These are phyloP conservation scores for Rhizomucor pusillus DNA, from an alignment of 371 early-diverging fungal species.

Conservation along the genomic window DNA sequence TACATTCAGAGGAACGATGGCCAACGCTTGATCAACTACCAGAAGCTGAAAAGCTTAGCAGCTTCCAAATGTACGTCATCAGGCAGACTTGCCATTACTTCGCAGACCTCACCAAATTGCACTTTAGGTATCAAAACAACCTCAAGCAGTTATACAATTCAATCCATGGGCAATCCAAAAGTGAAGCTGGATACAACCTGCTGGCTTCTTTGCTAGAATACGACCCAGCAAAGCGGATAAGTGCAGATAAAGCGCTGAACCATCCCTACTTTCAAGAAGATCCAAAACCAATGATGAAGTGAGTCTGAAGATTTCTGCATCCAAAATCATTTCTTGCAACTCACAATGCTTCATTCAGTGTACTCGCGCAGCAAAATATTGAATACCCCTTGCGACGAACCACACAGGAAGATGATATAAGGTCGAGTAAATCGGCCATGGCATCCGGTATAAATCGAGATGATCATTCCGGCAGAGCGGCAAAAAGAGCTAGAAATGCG, in stretches of 20 bases:
- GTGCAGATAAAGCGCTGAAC: conserved; percentile 84
- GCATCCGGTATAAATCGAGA: conserved; percentile 12
- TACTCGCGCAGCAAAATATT: conserved; percentile 54
- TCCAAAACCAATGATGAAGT: conserved; percentile 79
- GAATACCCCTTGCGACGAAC: conserved; percentile 65
- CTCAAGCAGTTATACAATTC: conserved; percentile 39
- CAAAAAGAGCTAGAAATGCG: no score
- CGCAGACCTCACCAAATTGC: conserved; percentile 6
- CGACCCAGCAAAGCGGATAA: conserved; percentile 86
- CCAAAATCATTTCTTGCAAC: background rate
- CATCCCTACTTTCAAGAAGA: conserved; percentile 93
- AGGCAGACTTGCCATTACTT: background rate
- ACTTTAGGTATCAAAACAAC: conserved; percentile 46
- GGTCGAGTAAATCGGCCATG: conserved; percentile 34
- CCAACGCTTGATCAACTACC: conserved; percentile 72
- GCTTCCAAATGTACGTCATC: conserved; percentile 53
- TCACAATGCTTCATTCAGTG: conserved; percentile 24
- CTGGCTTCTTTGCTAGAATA: conserved; percentile 87
- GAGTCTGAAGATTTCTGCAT: conserved; percentile 19
- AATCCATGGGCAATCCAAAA: conserved; percentile 46
- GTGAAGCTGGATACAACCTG: conserved; percentile 70
- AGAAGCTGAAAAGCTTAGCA: conserved; percentile 59
- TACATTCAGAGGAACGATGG: conserved; percentile 72
- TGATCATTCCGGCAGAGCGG: conserved; percentile 13
- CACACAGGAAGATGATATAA: conserved; percentile 69